These are phyloP conservation scores for Fusarium proliferatum DNA, from an alignment of 2,329 filamentous ascomycete species.

Conservation along the genomic window DNA sequence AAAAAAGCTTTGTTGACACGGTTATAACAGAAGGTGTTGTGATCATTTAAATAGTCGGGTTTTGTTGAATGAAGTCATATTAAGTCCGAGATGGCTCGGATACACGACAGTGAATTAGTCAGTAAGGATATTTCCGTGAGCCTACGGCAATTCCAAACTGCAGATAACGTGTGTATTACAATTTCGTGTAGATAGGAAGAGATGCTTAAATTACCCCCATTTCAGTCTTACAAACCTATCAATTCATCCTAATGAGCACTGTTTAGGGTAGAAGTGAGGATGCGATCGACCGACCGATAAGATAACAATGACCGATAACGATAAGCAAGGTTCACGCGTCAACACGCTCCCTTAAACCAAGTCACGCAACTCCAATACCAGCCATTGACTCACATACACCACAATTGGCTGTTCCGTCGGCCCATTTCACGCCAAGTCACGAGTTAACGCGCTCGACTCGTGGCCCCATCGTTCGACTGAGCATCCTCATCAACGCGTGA, in stretches of 20 bases:
- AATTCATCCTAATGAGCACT: fast-evolving
- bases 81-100: not conserved
- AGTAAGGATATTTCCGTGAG: fast-evolving
- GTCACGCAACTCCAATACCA: not conserved
- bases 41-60: fast-evolving
- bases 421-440: constrained; percentile 35
- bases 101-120: fast-evolving
- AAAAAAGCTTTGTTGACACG: fast-evolving
- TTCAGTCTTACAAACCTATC: not conserved
- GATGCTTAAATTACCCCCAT: not conserved
- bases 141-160: fast-evolving
- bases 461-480: constrained; percentile 11
- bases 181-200: no score
- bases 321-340: not conserved
- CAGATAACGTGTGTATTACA: not conserved
- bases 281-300: not conserved
- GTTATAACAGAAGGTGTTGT: fast-evolving
- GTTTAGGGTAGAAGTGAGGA: not conserved
- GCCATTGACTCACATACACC: not conserved
- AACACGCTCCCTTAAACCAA: not conserved
- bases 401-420: constrained; percentile 19
- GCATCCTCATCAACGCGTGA: not conserved
- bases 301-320: not conserved
- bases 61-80: fast-evolving
- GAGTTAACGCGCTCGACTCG: constrained; percentile 36